phyloP scores from a whole-genome alignment of 208 protist genomes.

The Lotmaria passim region DNA sequence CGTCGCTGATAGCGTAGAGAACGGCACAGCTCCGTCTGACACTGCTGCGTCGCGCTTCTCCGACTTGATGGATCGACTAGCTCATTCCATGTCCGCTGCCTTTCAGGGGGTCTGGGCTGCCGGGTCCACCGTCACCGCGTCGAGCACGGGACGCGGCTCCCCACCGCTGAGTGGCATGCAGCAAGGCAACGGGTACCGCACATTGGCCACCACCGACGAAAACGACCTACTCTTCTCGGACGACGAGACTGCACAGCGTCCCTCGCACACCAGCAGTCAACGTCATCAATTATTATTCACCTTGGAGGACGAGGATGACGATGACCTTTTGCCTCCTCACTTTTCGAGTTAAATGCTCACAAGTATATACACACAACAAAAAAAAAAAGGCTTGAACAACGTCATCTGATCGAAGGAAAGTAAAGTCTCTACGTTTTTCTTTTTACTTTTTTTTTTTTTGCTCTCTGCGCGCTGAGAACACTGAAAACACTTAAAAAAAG shows the following conservation, averaged over 20 bases:
- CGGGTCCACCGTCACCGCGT: background rate
- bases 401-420: too few relatives aligned
- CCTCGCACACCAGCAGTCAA: background rate
- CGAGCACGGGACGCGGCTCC: background rate
- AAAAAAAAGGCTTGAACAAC: background rate
- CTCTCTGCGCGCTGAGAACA: too few relatives aligned
- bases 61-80: background rate
- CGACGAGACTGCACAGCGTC: background rate
- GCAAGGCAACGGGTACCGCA: conserved; percentile 9
- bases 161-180: background rate
- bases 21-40: background rate
- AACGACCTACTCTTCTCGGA: too few relatives aligned
- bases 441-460: too few relatives aligned
- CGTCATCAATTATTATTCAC: conserved; percentile 11
- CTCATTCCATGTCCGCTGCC: background rate
- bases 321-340: conserved; percentile 6
- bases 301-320: conserved; percentile 18
- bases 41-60: background rate
- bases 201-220: background rate
- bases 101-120: background rate
- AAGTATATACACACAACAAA: background rate
- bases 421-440: too few relatives aligned
- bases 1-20: background rate
- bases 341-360: background rate
- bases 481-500: too few relatives aligned